Evolutionary conservation across 371 early-diverging fungal genomes (phyloP).

Genomic region (Circinella umbellata): DNA sequence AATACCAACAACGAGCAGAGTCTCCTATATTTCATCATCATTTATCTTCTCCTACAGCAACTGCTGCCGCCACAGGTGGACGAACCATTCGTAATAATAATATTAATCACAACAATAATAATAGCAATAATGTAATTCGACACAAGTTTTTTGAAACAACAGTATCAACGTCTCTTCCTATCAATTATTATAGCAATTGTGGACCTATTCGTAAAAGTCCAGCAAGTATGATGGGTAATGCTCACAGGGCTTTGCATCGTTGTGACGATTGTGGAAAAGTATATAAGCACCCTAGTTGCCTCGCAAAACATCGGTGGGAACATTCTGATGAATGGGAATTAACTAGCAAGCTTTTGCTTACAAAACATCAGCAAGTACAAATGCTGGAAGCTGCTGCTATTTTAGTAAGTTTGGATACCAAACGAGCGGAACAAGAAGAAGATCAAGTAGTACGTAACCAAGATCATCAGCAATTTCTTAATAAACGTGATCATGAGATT

Average conservation of each 20-base stretch:
- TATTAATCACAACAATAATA: neutral
- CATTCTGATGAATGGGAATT: constrained; percentile 73
- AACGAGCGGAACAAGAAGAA: constrained; percentile 22
- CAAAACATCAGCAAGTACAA: constrained; percentile 79
- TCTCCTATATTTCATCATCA: constrained; percentile 14
- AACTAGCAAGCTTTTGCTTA: constrained; percentile 64
- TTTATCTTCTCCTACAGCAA: constrained; percentile 13
- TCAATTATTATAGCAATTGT: constrained; percentile 3
- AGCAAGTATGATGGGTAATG: neutral
- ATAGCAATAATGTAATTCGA: too few relatives aligned
- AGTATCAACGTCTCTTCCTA: neutral
- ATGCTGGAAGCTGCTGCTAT: constrained; percentile 67
- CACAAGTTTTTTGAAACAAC: neutral
- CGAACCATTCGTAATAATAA: constrained; percentile 25
- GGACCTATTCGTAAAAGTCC: constrained; percentile 8
- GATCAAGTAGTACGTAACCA: constrained; percentile 12
- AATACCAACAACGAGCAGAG: constrained; percentile 13
- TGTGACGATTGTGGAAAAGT: constrained; percentile 62
- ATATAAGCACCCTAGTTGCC: constrained; percentile 62
- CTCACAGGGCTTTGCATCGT: constrained; percentile 14
- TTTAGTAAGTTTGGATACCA: constrained; percentile 49
- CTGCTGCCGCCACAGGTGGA: constrained; percentile 27
- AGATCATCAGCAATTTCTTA: neutral
- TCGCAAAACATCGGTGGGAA: constrained; percentile 77
- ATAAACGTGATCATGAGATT: constrained; percentile 11